Percentiles rank a stretch among this genome's conserved stretches.
These are phyloP conservation scores for Penicillium aurantiogriseum DNA, from an alignment of 2,329 filamentous ascomycete species.

Conservation along the genomic window DNA sequence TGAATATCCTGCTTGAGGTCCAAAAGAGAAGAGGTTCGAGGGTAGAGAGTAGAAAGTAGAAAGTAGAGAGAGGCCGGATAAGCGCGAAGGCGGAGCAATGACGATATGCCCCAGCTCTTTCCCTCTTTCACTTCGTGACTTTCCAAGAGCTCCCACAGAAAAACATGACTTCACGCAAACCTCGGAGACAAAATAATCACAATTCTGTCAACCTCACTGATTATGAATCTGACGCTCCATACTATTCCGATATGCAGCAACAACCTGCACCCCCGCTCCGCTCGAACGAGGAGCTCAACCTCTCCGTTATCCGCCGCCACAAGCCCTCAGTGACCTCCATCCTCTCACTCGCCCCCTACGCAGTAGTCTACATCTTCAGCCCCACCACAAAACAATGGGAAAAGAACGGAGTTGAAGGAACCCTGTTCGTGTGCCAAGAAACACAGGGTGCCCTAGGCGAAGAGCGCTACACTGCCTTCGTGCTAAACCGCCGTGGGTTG, in stretches of 20 bases:
- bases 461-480: conserved; percentile 58
- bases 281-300: conserved; percentile 82
- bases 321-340: conserved; percentile 71
- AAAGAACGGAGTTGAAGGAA: conserved; percentile 80
- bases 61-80: not conserved
- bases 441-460: conserved; percentile 45
- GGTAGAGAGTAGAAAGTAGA: not conserved
- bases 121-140: not conserved
- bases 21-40: not conserved
- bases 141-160: not conserved
- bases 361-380: conserved; percentile 79
- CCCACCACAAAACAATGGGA: conserved; percentile 69
- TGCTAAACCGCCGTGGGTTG: conserved; percentile 70
- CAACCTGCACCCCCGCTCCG: conserved; percentile 51
- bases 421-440: conserved; percentile 79
- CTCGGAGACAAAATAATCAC: conserved; percentile 32
- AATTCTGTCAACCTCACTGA: conserved; percentile 44
- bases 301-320: conserved; percentile 78
- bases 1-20: not conserved
- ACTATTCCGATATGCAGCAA: conserved; percentile 41
- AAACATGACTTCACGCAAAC: conserved; percentile 35
- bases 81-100: conserved; percentile 11
- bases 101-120: conserved; percentile 11
- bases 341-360: conserved; percentile 77
- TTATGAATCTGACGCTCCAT: conserved; percentile 66